Base-by-base conservation (phyloP, 116 monocot species). In the Cymodocea nodosa region DNA sequence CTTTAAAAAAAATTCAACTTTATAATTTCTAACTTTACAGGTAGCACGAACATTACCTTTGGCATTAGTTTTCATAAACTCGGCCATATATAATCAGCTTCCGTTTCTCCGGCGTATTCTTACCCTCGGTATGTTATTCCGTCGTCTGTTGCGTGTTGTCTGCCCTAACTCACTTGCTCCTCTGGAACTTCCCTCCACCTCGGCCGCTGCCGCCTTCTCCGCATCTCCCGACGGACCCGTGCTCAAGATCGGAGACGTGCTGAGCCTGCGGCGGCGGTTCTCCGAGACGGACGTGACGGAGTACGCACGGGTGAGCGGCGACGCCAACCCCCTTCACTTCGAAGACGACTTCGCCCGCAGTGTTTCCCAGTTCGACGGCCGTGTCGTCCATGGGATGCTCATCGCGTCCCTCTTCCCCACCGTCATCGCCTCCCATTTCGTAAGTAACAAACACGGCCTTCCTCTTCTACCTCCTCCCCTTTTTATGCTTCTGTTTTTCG, bases 371-470 rank as follows among this genome's bases (percentile, higher is more conserved):
- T 93, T 93, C 74, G 73, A 68, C 7, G 85, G 89, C 48, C 64
- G 75, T 16, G 66, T 93, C 68, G 93, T 93, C 50, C 89, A 93
- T 62, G 93, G 93, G 56, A 83, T 93, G 86, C 89, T 89, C 67
- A 83, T 93, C 35, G 85, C 83, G n/a, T 89, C 93, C 13, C 77
- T 93, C 59, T 89, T 93, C 71, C 89, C 93, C 36, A 68, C 76
- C 52, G 44, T 89, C 69, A 86, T 93, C 56, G 86, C 93, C 50
- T 77, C 89, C 54, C 70, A 76, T 34, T 93, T 89, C 70, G 93
- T 93, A 77, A 30, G 76, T 30, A 62, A 37, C 62, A 62, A 39
- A 62, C n/a, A 17, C 52, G n/a, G 36, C 18, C 18, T 3, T 34
- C 1, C 30, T 35, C 24, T 56, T 34, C 51, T n/a, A 4, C 34